Evolutionary conservation across 257 asterid species (phyloP).

Genomic region (Solanum ossicruentum): DNA sequence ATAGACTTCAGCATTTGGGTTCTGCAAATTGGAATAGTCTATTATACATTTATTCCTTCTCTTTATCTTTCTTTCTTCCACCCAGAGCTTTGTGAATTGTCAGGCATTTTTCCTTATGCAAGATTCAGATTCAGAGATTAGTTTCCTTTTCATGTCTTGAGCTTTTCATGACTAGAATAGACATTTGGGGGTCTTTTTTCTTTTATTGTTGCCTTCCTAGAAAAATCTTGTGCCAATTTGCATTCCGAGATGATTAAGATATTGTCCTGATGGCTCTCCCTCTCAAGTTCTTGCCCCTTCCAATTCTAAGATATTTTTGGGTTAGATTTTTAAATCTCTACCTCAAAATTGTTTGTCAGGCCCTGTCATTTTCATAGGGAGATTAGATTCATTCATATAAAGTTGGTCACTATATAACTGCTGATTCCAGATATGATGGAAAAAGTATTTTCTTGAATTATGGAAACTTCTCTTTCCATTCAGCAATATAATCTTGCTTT

Average conservation of each 20-base stretch:
- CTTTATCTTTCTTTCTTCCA: neutral
- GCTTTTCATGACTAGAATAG: neutral
- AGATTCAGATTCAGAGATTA: neutral
- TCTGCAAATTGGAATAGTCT: neutral
- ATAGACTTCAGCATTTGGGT: neutral
- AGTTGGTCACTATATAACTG: neutral
- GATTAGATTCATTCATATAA: neutral
- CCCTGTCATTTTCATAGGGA: neutral
- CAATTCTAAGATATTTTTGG: neutral
- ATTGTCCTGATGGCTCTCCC: neutral
- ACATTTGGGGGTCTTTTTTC: neutral
- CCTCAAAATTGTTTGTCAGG: neutral
- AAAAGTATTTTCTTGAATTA: neutral
- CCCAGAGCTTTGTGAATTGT: neutral
- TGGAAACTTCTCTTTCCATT: neutral
- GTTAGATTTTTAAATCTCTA: neutral
- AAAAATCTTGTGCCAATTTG: neutral
- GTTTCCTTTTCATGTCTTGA: neutral
- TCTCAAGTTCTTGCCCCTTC: neutral
- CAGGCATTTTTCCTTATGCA: neutral
- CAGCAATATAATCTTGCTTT: neutral
- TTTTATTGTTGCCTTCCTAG: neutral
- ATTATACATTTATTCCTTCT: neutral
- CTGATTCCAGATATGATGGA: neutral
- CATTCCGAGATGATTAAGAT: neutral